Percentiles rank a stretch among this genome's conserved stretches.
Conservation (phyloP, 2,329 filamentous ascomycete species). For the Whalleya microplaca region DNA sequence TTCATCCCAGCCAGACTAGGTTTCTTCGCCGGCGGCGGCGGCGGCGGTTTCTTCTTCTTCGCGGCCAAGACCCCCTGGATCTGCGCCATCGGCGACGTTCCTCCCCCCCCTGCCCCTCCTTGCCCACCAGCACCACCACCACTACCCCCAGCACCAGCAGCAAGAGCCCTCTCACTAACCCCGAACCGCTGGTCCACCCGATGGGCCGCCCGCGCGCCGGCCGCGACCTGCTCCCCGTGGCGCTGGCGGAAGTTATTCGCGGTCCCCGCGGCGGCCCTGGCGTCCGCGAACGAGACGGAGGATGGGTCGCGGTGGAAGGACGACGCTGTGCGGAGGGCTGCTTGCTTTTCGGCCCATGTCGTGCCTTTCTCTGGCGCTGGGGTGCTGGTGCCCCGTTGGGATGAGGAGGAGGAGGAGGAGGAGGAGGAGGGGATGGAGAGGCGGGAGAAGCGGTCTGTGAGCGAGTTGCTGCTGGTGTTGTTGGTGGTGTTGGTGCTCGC, state of each 20-base stretch:
- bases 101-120: neutral
- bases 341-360: slow-evolving; percentile 67
- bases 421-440: slow-evolving; percentile 42
- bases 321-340: slow-evolving; percentile 63
- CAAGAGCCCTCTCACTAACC: slow-evolving; percentile 17
- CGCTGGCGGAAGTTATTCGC: slow-evolving; percentile 71
- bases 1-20: slow-evolving; percentile 38
- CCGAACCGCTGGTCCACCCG: slow-evolving; percentile 66
- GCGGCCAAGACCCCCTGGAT: slow-evolving; percentile 17
- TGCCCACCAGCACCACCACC: too few relatives aligned
- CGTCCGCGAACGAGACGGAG: slow-evolving; percentile 63
- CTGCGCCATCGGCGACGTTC: slow-evolving; percentile 13
- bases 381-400: slow-evolving; percentile 26
- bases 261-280: slow-evolving; percentile 60
- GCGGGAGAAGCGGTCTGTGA: slow-evolving; percentile 66
- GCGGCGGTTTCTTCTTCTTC: slow-evolving; percentile 59
- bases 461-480: too few relatives aligned
- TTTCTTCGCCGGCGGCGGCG: slow-evolving; percentile 50
- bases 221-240: slow-evolving; percentile 69
- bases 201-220: slow-evolving; percentile 61
- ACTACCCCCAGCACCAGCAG: too few relatives aligned
- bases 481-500: too few relatives aligned
- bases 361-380: slow-evolving; percentile 52
- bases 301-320: slow-evolving; percentile 64
- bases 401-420: neutral